phyloP scores from a whole-genome alignment of 441 rosid genomes.

The Populus hybrid region DNA sequence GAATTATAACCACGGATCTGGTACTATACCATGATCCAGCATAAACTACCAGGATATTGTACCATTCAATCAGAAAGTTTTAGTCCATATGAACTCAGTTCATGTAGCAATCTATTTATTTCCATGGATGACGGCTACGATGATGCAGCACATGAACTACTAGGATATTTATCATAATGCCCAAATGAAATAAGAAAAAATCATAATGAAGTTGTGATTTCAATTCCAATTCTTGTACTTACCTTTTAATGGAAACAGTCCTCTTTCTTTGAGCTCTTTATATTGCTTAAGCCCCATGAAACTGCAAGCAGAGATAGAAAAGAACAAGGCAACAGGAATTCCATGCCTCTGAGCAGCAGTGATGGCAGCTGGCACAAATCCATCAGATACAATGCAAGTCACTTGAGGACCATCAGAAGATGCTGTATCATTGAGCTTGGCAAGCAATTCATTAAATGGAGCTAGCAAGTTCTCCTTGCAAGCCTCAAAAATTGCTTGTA shows the following conservation, averaged over 20 bases:
- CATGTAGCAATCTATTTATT: too few species aligned
- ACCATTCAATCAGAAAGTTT: too few species aligned
- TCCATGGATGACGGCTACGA: too few species aligned
- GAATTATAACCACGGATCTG: too few species aligned
- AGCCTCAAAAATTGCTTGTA: background rate
- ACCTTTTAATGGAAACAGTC: background rate
- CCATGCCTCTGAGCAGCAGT: background rate
- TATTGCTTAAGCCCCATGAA: background rate
- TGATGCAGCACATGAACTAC: too few species aligned
- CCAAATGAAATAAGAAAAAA: too few species aligned
- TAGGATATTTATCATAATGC: too few species aligned
- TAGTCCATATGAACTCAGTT: too few species aligned
- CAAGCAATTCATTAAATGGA: background rate
- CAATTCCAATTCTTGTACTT: background rate
- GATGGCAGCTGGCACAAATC: background rate
- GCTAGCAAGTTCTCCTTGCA: background rate
- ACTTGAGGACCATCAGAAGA: background rate
- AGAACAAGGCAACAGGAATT: background rate
- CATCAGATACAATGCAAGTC: background rate
- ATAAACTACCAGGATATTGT: too few species aligned
- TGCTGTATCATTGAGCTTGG: background rate
- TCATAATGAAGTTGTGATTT: too few species aligned
- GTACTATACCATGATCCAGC: too few species aligned
- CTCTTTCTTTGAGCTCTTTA: background rate
- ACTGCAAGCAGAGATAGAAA: background rate